Conservation (phyloP, 1,284 basidiomycete genomes). For the Boletus semigastroideus region DNA sequence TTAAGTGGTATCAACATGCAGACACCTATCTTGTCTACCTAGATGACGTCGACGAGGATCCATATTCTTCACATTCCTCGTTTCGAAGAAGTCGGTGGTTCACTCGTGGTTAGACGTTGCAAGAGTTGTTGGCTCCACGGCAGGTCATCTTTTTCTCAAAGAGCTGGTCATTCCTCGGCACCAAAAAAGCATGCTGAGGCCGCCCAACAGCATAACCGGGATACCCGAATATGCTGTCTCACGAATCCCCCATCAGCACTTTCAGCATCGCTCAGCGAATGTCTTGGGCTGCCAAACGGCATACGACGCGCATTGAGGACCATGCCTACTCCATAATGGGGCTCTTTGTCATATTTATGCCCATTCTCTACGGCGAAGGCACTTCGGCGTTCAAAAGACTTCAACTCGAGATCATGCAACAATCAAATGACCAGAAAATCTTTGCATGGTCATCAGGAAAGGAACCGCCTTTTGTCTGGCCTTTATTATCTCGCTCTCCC, state of each 20-base stretch:
- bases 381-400: conserved; percentile 7
- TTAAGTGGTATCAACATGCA: no score
- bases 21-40: no score
- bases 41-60: no score
- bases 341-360: conserved; percentile 12
- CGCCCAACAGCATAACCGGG: conserved; percentile 3
- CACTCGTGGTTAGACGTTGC: conserved; percentile 5
- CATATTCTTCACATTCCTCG: no score
- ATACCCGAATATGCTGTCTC: conserved; percentile 4
- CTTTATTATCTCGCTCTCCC: no score
- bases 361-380: conserved; percentile 14
- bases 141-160: conserved; percentile 5
- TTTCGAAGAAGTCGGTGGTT: no score
- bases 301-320: conserved; percentile 9
- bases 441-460: neutral
- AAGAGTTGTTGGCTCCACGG: conserved; percentile 5
- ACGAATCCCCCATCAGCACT: neutral
- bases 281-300: conserved; percentile 7
- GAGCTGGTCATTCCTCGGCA: conserved; percentile 5
- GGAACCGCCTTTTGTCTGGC: no score
- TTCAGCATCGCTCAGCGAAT: conserved; percentile 6
- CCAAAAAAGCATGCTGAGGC: conserved; percentile 1
- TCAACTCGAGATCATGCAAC: conserved; percentile 11
- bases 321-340: conserved; percentile 14
- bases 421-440: conserved; percentile 12